Percentiles rank a stretch among this genome's conserved stretches.
Conservation (phyloP, 2,329 filamentous ascomycete genomes). For the Pestalotiopsis sp. region DNA sequence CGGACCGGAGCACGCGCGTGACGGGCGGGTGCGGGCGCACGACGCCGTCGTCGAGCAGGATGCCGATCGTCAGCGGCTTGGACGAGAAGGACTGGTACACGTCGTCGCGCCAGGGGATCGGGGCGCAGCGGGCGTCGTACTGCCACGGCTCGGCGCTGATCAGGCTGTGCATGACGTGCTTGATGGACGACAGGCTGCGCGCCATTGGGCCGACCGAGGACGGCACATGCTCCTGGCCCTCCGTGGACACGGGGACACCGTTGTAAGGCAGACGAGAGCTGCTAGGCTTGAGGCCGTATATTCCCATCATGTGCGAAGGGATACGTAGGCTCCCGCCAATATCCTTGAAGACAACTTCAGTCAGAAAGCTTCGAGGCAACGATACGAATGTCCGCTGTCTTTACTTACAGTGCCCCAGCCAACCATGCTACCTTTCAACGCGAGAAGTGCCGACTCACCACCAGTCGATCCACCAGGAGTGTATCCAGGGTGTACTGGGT, state of each 20-base stretch:
- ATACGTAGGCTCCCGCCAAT: constrained; percentile 53
- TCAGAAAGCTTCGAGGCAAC: neutral
- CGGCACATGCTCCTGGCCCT: constrained; percentile 65
- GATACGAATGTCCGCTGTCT: neutral
- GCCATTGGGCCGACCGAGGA: constrained; percentile 63
- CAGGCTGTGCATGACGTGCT: constrained; percentile 46
- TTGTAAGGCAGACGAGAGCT: constrained; percentile 57
- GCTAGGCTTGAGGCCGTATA: constrained; percentile 50
- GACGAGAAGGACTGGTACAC: constrained; percentile 39
- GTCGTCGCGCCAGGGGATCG: constrained; percentile 53
- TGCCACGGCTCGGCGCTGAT: constrained; percentile 51
- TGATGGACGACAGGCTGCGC: constrained; percentile 50
- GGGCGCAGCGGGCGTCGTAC: constrained; percentile 51
- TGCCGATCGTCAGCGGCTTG: constrained; percentile 45
- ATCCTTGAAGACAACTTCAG: constrained; percentile 26
- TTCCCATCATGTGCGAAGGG: constrained; percentile 44
- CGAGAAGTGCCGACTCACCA: constrained; percentile 26
- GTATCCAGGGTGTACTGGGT: constrained; percentile 40
- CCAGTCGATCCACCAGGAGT: constrained; percentile 36
- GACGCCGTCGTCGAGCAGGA: constrained; percentile 44
- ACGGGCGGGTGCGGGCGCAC: constrained; percentile 56
- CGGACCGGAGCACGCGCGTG: constrained; percentile 40
- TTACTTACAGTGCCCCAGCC: constrained; percentile 42
- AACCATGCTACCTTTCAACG: constrained; percentile 31
- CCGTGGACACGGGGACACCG: constrained; percentile 60